A percentile compares a stretch with the other conserved stretches of the same genome.
Evolutionary conservation across 306 rosid species (phyloP).

Genomic region (Castanospermum australe): DNA sequence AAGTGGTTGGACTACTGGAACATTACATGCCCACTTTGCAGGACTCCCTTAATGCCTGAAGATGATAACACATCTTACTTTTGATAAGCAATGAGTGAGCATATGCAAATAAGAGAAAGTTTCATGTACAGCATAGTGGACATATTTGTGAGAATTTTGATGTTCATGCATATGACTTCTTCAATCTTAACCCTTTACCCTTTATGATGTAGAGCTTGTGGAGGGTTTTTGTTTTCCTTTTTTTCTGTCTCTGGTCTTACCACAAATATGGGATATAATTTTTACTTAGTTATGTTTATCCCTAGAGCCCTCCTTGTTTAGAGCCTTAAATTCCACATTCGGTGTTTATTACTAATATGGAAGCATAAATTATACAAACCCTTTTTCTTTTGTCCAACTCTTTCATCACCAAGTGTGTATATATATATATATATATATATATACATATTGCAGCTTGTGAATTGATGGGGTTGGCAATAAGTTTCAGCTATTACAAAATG

Average conservation of each 20-base stretch:
- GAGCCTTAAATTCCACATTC: constrained; percentile 3
- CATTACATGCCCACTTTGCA: constrained; percentile 93
- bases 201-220: constrained; percentile 33
- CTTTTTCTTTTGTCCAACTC: neutral
- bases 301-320: constrained; percentile 17
- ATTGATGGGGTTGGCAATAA: too few relatives aligned
- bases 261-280: constrained; percentile 24
- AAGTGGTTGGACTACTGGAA: constrained; percentile 93
- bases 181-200: constrained; percentile 26
- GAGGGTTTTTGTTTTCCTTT: constrained; percentile 21
- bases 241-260: constrained; percentile 26
- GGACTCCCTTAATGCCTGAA: constrained; percentile 76
- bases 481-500: too few relatives aligned
- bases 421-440: too few relatives aligned
- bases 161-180: constrained; percentile 39
- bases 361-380: constrained; percentile 3
- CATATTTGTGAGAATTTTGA: constrained; percentile 47
- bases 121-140: constrained; percentile 63
- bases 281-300: constrained; percentile 34
- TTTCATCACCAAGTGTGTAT: constrained; percentile 23
- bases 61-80: constrained; percentile 55
- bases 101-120: constrained; percentile 28
- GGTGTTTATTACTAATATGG: constrained; percentile 16
- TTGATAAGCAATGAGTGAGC: constrained; percentile 44
- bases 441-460: too few relatives aligned